Percentiles rank a stretch among this genome's conserved stretches.
Evolutionary conservation across 2,329 filamentous ascomycete species (phyloP).

Genomic region (Trichoderma polysporum): DNA sequence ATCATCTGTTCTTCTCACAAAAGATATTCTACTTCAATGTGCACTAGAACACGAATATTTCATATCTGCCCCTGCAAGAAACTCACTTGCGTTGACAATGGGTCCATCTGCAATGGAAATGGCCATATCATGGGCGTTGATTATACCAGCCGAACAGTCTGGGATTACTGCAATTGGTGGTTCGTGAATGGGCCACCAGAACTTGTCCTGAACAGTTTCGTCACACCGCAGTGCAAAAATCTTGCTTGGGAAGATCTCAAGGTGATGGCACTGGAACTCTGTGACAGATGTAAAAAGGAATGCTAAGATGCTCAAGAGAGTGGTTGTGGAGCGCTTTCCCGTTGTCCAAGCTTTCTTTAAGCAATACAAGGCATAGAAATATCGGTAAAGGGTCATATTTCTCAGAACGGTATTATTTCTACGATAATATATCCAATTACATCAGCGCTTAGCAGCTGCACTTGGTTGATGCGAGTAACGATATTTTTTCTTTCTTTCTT

Average conservation of each 20-base stretch:
- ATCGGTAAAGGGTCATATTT: background rate
- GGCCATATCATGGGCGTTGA: constrained; percentile 28
- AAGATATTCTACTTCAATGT: constrained; percentile 24
- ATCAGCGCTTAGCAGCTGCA: too few species aligned
- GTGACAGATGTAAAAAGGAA: constrained; percentile 23
- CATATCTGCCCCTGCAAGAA: constrained; percentile 29
- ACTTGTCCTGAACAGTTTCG: constrained; percentile 30
- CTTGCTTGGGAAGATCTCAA: constrained; percentile 28
- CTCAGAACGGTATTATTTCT: background rate
- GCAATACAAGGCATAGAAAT: background rate
- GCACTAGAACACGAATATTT: constrained; percentile 29
- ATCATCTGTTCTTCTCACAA: background rate
- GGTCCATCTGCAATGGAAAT: constrained; percentile 24
- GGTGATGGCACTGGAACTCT: constrained; percentile 9
- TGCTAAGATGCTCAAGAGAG: constrained; percentile 8
- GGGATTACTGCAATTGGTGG: constrained; percentile 32
- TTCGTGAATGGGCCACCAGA: constrained; percentile 29
- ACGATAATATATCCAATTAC: too few species aligned
- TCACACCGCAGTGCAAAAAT: constrained; percentile 28
- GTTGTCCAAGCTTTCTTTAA: background rate
- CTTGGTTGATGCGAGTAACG: too few species aligned
- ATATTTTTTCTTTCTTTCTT: too few species aligned
- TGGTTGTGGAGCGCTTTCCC: background rate
- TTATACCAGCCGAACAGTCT: constrained; percentile 25
- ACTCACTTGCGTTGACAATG: constrained; percentile 25